Base-by-base conservation (phyloP, 2,329 filamentous ascomycete genomes). In the Sporothrix variecibatus region DNA sequence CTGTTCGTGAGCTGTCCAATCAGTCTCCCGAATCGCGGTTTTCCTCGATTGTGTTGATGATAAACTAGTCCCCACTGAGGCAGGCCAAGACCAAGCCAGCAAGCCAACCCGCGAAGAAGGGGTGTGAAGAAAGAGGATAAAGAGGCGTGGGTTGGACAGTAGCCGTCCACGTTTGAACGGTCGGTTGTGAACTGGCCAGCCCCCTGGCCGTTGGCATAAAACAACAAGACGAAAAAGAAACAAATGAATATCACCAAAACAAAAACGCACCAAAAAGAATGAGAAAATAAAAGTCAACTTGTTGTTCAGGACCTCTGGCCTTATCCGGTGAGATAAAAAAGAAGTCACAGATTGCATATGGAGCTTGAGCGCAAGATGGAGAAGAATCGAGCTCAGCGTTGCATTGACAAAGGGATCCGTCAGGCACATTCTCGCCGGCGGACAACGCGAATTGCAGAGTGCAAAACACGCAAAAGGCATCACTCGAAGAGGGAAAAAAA, bases 111-210 rank as follows among this genome's bases (percentile, higher is more conserved):
- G 11, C 17, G 64, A 20, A 17, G 5, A 46, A 15, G 43, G 43
- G 12, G 43, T 17, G 43, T 49, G 43, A 49, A 49, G 38, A n/a
- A 65, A 68, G 12, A 46, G 23, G 40, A 15, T 12, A 38, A 9
- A 28, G 28, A 62, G 31, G 58, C 31, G 28, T 62, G 28, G 58
- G 58, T 60, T 49, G 64, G 64, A 49, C 64, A 68, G 40, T 20
- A 68, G 23, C 40, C 23, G 40, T 49, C 62, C 64, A 68, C 64
- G 64, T 68, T 56, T 26, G 28, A 49, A 49, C 20, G 31, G n/a
- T 38, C 17, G 17, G 31, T n/a, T 6, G 17, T 20, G 28, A n/a
- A 56, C 51, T 26, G 15, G 4, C 58, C 31, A 15, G 20, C 31
- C 20, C 58, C 58, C 1, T 49, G 15, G 43, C 43, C 43, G 43